Base-by-base conservation (phyloP, 495 filamentous ascomycete species). In the Penicillium nucicola region DNA sequence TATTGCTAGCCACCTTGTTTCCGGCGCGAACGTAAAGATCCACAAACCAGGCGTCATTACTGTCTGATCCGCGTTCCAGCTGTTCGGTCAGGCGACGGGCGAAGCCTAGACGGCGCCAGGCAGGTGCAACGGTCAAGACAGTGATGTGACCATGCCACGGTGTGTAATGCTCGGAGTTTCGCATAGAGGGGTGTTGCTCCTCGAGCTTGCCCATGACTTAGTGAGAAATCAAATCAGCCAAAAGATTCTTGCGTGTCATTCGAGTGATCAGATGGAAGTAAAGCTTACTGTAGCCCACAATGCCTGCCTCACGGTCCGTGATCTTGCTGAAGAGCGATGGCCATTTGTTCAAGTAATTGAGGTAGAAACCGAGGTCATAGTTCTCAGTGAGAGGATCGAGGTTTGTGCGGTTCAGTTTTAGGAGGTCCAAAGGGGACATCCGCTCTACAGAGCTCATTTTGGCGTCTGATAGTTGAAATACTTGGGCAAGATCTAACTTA, bases 71-170 rank as follows among this genome's bases (percentile, higher is more conserved):
- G 13, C 74, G 77, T 69, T 97, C 91, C 34, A 98, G 80, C 39
- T 86, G 82, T 62, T 84, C 78, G 5, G 87, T 90, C 22, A 97
- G 78, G 22, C 79, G 79, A 42, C 85, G 86, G 22, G 92, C 93
- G 40, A 96, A 85, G 19, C 93, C 92, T 18, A 91, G 81, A 22
- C 92, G 84, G 14, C 92, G 85, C 50, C 85, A 89, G 57, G 85
- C 81, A 0, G 93, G 93, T 12, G 92, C 88, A 19, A 98, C 89
- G 3, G 93, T 97, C 14, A 98, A 77, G 33, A 92, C 92, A 14
- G 93, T 98, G 70, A 98, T 95, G 71, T 98, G 93, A 23, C 92
- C 93, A 70, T 97, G 93, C 88, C 90, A 97, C 19, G 95, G 92
- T 15, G 92, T 87, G 69, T 92, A 96, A 71, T 95, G 89, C 56